These are phyloP conservation scores for Polyporus arcularius DNA, from an alignment of 768 basidiomycete genomes.

Conservation along the genomic window DNA sequence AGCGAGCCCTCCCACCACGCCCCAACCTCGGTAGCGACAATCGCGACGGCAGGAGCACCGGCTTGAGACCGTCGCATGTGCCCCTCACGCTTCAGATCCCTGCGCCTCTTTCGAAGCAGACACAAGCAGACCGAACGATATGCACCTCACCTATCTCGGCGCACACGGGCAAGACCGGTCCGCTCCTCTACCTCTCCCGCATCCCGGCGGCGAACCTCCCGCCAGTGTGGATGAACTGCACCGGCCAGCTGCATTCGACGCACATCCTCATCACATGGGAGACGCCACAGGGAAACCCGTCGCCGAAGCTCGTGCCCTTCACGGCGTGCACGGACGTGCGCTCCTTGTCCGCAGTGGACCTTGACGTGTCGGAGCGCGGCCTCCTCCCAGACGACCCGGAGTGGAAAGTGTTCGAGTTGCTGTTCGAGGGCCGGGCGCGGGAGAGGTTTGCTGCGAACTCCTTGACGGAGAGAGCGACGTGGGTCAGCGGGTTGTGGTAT, in stretches of 20 bases:
- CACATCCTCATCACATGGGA: slow-evolving; percentile 52
- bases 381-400: slow-evolving; percentile 39
- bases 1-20: not conserved
- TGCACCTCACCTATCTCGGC: slow-evolving; percentile 26
- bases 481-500: slow-evolving; percentile 78
- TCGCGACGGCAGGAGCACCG: not conserved
- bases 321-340: slow-evolving; percentile 62
- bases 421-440: slow-evolving; percentile 50
- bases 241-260: slow-evolving; percentile 35
- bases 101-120: not conserved
- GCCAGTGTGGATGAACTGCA: slow-evolving; percentile 54
- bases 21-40: not conserved
- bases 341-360: slow-evolving; percentile 48
- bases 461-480: slow-evolving; percentile 64
- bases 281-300: slow-evolving; percentile 41
- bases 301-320: slow-evolving; percentile 50
- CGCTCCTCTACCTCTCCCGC: slow-evolving; percentile 50
- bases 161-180: slow-evolving; percentile 31
- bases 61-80: not conserved
- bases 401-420: slow-evolving; percentile 64
- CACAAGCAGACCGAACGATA: slow-evolving; percentile 16
- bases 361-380: slow-evolving; percentile 45
- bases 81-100: slow-evolving; percentile 12
- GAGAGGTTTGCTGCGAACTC: slow-evolving; percentile 67
- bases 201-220: slow-evolving; percentile 29